Evolutionary conservation across 805 yeast species (phyloP).

Genomic region (Hanseniaspora hatyaiensis): DNA sequence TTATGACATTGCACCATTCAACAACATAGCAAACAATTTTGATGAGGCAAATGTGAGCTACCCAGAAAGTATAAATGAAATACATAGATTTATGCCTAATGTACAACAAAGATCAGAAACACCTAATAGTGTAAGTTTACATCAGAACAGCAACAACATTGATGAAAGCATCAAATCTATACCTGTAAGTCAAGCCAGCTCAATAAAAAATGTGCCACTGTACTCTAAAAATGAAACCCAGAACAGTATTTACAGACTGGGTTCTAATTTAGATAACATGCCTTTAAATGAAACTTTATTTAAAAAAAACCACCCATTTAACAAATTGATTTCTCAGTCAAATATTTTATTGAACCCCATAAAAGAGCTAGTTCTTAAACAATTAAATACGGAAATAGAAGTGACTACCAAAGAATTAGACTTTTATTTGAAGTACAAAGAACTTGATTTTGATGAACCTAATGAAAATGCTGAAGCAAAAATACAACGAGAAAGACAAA

Average conservation of each 20-base stretch:
- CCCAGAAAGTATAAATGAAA: no score
- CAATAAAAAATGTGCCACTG: neutral
- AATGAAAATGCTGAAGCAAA: no score
- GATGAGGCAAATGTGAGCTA: no score
- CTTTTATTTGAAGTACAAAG: neutral
- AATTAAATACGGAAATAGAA: neutral
- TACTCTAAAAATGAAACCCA: neutral
- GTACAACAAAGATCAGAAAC: neutral
- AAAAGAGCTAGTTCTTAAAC: constrained; percentile 3
- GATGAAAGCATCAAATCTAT: neutral
- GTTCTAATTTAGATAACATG: no score
- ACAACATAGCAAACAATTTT: no score
- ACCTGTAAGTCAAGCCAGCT: neutral
- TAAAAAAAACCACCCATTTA: neutral
- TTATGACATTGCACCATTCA: no score
- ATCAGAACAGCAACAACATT: neutral
- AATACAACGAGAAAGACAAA: neutral
- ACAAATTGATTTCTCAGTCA: neutral
- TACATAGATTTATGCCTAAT: neutral
- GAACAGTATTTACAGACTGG: neutral
- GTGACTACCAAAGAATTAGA: neutral
- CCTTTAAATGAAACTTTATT: no score
- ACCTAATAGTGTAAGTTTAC: neutral
- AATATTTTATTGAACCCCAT: constrained; percentile 4
- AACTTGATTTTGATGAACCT: no score